These are phyloP conservation scores for Gaultheria prostrata DNA, from an alignment of 148 eudicot species.

Conservation along the genomic window DNA sequence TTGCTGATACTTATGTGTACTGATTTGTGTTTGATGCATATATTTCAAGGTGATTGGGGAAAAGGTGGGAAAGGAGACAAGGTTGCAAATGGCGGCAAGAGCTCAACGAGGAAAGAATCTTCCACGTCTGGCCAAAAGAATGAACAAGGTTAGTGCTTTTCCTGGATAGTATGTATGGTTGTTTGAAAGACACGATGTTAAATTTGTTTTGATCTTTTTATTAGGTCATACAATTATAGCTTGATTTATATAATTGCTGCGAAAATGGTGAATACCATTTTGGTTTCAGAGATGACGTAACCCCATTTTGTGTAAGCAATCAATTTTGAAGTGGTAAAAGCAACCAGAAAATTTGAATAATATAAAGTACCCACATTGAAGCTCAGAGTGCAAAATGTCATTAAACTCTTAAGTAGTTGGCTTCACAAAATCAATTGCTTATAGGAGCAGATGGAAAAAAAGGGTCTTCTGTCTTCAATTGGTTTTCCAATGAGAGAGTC, in stretches of 20 bases:
- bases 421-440: background rate
- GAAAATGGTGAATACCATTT: background rate
- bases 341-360: background rate
- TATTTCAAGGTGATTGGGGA: slow-evolving; percentile 27
- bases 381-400: background rate
- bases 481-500: background rate
- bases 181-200: background rate
- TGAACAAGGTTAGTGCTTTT: slow-evolving; percentile 51
- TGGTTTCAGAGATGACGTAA: background rate
- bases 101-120: slow-evolving; percentile 39
- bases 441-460: background rate
- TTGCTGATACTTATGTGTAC: background rate
- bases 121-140: slow-evolving; percentile 43
- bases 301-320: background rate
- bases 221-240: background rate
- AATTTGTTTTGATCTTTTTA: background rate
- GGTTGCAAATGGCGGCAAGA: slow-evolving; percentile 43
- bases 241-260: background rate
- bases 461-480: background rate
- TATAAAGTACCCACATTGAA: background rate
- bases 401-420: background rate
- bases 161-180: background rate
- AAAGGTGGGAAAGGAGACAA: slow-evolving; percentile 71
- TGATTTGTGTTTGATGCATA: background rate
- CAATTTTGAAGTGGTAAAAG: background rate